Percentiles rank a stretch among this genome's conserved stretches.
phyloP scores from a whole-genome alignment of 805 yeast genomes.

The Metschnikowia amazonensis region DNA sequence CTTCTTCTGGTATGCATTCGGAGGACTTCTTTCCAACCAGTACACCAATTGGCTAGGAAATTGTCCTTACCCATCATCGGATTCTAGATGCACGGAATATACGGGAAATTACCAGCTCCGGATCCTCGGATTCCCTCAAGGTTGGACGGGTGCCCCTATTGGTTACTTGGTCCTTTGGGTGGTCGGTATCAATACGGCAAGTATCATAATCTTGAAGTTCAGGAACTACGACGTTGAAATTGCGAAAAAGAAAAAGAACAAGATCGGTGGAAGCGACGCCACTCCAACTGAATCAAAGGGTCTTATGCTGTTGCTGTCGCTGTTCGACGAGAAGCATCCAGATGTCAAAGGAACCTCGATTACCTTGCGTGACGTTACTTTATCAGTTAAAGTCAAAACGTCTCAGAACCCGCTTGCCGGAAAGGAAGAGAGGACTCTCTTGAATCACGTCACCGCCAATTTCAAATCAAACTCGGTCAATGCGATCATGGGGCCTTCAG shows the following conservation, averaged over 20 bases:
- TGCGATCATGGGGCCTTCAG: slow-evolving; percentile 80
- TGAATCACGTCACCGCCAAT: slow-evolving; percentile 46
- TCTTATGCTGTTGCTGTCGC: slow-evolving; percentile 3
- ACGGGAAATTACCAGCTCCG: slow-evolving; percentile 53
- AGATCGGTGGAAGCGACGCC: slow-evolving; percentile 22
- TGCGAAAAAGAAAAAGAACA: slow-evolving; percentile 38
- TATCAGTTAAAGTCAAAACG: slow-evolving; percentile 15
- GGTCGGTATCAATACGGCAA: slow-evolving; percentile 48
- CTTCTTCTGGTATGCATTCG: slow-evolving; percentile 75
- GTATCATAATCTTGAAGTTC: slow-evolving; percentile 46
- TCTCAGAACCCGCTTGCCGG: slow-evolving; percentile 9
- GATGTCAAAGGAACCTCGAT: slow-evolving; percentile 10
- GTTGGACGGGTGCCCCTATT: slow-evolving; percentile 67
- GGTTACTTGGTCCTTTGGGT: slow-evolving; percentile 57
- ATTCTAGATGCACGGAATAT: slow-evolving; percentile 36
- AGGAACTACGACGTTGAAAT: slow-evolving; percentile 51
- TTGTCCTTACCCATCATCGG: slow-evolving; percentile 45
- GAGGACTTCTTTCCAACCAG: slow-evolving; percentile 61
- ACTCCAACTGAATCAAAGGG: not conserved
- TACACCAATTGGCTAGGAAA: slow-evolving; percentile 60
- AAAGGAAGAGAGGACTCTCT: slow-evolving; percentile 14
- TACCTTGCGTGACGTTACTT: slow-evolving; percentile 11
- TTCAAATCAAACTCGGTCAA: slow-evolving; percentile 57
- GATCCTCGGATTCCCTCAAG: slow-evolving; percentile 55
- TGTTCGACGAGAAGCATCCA: slow-evolving; percentile 9